A percentile compares a stretch with the other conserved stretches of the same genome.
These are phyloP conservation scores for Elsinoe australis DNA, from an alignment of 2,329 filamentous ascomycete genomes.

Conservation along the genomic window DNA sequence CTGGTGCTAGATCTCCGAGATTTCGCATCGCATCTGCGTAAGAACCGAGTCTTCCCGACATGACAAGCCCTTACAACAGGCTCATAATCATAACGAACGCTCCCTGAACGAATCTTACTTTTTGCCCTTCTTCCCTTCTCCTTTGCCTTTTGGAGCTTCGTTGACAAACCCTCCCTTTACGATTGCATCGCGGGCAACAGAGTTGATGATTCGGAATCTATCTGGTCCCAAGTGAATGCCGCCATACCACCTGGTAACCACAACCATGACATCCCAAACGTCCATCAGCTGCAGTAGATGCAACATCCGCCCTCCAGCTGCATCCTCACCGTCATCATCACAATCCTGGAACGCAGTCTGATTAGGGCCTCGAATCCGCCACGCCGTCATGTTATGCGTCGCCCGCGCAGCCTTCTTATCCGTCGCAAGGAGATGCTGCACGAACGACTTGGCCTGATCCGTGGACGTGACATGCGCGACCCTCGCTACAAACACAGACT, in stretches of 20 bases:
- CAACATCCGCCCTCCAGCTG: conserved; percentile 75
- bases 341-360: conserved; percentile 68
- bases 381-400: conserved; percentile 93
- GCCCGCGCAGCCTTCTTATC: conserved; percentile 81
- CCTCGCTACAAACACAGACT: conserved; percentile 79
- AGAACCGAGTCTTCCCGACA: not conserved
- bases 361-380: conserved; percentile 62
- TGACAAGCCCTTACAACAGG: too few species aligned
- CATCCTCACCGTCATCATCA: conserved; percentile 92
- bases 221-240: conserved; percentile 82
- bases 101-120: conserved; percentile 4
- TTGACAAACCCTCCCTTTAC: conserved; percentile 65
- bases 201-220: conserved; percentile 84
- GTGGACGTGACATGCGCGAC: conserved; percentile 62
- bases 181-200: conserved; percentile 73
- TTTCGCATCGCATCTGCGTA: conserved; percentile 27
- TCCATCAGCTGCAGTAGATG: conserved; percentile 94
- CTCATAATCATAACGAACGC: not conserved
- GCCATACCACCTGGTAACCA: conserved; percentile 93
- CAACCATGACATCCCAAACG: conserved; percentile 83
- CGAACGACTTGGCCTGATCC: conserved; percentile 59
- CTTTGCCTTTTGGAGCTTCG: conserved; percentile 38
- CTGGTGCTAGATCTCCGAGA: conserved; percentile 38
- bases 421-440: conserved; percentile 68
- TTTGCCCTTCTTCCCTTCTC: conserved; percentile 19